Percentiles rank a stretch among this genome's conserved stretches.
phyloP scores from a whole-genome alignment of 768 basidiomycete genomes.

The Leccinum ochraceum region DNA sequence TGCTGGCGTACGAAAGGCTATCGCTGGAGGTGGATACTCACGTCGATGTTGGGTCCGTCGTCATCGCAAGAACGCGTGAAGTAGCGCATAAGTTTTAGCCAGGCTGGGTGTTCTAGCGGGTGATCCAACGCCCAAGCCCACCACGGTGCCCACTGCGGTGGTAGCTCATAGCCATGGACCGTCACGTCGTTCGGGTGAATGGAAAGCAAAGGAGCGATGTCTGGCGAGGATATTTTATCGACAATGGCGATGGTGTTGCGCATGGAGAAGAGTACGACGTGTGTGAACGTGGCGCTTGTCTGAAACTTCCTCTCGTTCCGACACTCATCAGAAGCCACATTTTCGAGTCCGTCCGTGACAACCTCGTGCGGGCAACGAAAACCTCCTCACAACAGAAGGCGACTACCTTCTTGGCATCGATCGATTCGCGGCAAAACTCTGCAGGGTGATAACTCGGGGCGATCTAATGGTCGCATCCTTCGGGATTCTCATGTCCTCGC shows the following conservation, averaged over 20 bases:
- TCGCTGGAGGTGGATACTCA: conserved; percentile 14
- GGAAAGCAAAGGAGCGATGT: conserved; percentile 37
- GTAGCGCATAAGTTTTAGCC: conserved; percentile 28
- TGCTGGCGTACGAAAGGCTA: not conserved
- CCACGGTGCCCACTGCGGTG: conserved; percentile 35
- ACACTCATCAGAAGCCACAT: conserved; percentile 48
- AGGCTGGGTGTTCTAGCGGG: conserved; percentile 17
- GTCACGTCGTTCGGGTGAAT: conserved; percentile 51
- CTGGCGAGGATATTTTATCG: conserved; percentile 22
- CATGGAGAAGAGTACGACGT: not conserved
- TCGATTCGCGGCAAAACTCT: conserved; percentile 3
- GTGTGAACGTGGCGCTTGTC: not conserved
- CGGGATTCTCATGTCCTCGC: not conserved
- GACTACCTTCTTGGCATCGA: conserved; percentile 20
- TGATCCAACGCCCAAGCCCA: conserved; percentile 36
- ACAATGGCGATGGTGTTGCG: conserved; percentile 15
- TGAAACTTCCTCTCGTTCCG: too few relatives aligned
- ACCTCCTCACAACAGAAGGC: conserved; percentile 55
- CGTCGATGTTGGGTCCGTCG: conserved; percentile 7
- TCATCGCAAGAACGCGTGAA: conserved; percentile 18
- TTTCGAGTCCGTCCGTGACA: conserved; percentile 45
- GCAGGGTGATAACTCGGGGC: conserved; percentile 40
- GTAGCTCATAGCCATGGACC: conserved; percentile 17
- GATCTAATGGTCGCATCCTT: not conserved
- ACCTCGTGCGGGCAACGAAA: conserved; percentile 50